These are phyloP conservation scores for Chenopodium suecicum DNA, from an alignment of 148 eudicot genomes.

Conservation along the genomic window DNA sequence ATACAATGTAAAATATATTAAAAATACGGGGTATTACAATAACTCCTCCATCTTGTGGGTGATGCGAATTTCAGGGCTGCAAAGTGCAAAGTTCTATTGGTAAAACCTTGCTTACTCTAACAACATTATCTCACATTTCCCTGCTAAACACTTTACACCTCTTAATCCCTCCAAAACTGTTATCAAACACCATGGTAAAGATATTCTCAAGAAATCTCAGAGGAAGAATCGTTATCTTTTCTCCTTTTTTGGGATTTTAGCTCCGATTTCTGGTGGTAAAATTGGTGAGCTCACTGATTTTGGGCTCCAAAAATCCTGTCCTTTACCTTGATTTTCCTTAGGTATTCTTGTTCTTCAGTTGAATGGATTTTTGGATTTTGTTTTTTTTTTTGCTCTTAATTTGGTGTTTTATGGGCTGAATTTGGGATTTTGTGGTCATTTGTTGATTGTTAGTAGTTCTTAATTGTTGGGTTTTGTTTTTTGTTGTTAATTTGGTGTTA, in stretches of 20 bases:
- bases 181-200: slow-evolving; percentile 72
- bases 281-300: slow-evolving; percentile 75
- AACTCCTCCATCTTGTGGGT: no score
- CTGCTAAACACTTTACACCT: slow-evolving; percentile 36
- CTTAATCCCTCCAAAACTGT: slow-evolving; percentile 62
- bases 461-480: no score
- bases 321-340: slow-evolving; percentile 78
- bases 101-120: slow-evolving; percentile 44
- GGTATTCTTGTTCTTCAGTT: slow-evolving; percentile 34
- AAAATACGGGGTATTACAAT: no score
- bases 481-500: no score
- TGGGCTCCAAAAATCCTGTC: slow-evolving; percentile 79
- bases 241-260: slow-evolving; percentile 75
- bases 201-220: slow-evolving; percentile 71
- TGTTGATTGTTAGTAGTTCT: not conserved
- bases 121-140: slow-evolving; percentile 40
- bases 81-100: no score
- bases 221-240: slow-evolving; percentile 74
- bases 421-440: not conserved
- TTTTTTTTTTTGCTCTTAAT: not conserved
- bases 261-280: slow-evolving; percentile 74
- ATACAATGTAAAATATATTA: no score
- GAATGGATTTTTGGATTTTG: slow-evolving; percentile 8
- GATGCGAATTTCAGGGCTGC: no score
- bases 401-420: not conserved